Evolutionary conservation across 306 rosid genomes (phyloP), one percentile per base, ranked within the genome.

Genomic region (Lathyrus sativus): DNA sequence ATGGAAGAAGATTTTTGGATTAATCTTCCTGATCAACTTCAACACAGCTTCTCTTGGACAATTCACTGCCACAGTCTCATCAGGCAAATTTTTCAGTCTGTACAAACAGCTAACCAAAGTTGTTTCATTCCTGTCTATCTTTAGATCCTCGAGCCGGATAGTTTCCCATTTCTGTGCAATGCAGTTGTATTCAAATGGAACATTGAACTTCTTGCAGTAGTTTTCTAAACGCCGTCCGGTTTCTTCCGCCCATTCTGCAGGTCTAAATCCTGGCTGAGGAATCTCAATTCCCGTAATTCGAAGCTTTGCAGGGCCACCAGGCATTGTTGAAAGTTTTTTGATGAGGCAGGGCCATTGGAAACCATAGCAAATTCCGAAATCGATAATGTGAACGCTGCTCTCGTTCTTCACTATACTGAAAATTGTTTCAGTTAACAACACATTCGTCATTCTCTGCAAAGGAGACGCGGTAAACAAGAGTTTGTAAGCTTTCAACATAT

Each of bases 311-410:
- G 97, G 83, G 7, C 91, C 93, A 2, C 80, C 85, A 1, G 60
- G 67, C 42, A 87, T 80, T 31, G 44, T 18, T 5, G 95, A 74
- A 50, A 91, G 89, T 15, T 0, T 45, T 5, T 83, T 80, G 69
- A 91, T 78, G 8, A 91, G 90, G 81, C 82, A 84, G 0, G 97
- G 95, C 97, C 97, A 91, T 29, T 91, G 92, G 72, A 71, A 88
- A 62, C 95, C 97, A 54, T 91, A 88, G 63, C 78, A 83, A 53
- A 91, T 80, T 14, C 97, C 97, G 48, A 91, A 87, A 71, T 89
- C 90, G 76, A 89, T 82, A 4, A 91, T 35, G 62, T 91, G 97
- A 43, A 87, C 67, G 7, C 71, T 69, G 12, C 71, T 44, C 74
- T 77, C 89, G 38, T 82, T 70, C 53, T 69, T 43, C 18, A 83